Conservation (phyloP, 176 grass and related monocot species). For the Carex cristatella region DNA sequence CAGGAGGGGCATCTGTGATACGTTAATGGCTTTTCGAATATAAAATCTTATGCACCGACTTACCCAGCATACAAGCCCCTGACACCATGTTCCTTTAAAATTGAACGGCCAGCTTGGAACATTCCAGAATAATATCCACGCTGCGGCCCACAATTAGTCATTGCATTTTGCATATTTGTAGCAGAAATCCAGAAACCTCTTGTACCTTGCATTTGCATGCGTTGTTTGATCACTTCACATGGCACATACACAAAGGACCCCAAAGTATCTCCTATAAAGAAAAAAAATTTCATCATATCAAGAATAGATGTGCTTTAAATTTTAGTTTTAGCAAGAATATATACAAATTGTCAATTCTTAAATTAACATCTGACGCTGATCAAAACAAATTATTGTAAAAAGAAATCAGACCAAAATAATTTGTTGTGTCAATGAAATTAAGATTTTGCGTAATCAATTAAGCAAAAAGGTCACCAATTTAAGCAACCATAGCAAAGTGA, state of each 20-base stretch:
- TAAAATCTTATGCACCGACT: background rate
- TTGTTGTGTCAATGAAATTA: background rate
- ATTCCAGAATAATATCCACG: constrained; percentile 86
- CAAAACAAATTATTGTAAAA: background rate
- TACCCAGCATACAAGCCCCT: constrained; percentile 95
- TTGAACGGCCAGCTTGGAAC: constrained; percentile 86
- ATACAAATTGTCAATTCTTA: background rate
- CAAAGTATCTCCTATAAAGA: constrained; percentile 81
- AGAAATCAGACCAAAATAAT: background rate
- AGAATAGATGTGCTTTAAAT: background rate
- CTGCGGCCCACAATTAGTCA: constrained; percentile 31
- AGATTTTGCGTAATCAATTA: background rate
- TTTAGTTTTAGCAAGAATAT: background rate
- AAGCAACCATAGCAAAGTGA: background rate
- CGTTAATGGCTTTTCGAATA: background rate
- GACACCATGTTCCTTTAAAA: constrained; percentile 69
- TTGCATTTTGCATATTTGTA: constrained; percentile 51
- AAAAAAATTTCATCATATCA: background rate
- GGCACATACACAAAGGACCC: constrained; percentile 94
- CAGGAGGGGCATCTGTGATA: background rate
- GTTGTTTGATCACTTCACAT: constrained; percentile 92
- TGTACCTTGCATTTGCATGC: constrained; percentile 97
- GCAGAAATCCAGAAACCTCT: constrained; percentile 54
- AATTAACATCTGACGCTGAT: background rate
- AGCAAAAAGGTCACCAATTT: background rate